phyloP scores from a whole-genome alignment of 768 basidiomycete genomes.

The Suillus brevipes region DNA sequence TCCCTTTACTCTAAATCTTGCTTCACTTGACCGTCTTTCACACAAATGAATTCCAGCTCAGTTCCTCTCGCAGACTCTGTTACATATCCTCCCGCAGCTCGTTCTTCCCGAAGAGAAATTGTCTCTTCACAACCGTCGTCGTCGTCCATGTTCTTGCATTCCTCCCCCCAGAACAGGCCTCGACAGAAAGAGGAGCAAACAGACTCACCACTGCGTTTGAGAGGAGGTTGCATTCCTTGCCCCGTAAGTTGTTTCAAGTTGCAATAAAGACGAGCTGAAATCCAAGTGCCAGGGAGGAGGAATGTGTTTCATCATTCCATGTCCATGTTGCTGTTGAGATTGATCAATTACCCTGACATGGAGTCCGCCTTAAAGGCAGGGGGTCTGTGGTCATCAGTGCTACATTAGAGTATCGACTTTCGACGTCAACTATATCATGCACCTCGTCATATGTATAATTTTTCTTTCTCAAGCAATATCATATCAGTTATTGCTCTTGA shows the following conservation, averaged over 20 bases:
- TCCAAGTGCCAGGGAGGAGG: conserved; percentile 30
- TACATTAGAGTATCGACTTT: not conserved
- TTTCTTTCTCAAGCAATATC: not conserved
- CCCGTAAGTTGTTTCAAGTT: conserved; percentile 21
- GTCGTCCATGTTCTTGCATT: conserved; percentile 15
- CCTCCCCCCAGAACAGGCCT: not conserved
- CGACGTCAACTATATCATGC: too few relatives aligned
- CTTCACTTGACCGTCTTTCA: not conserved
- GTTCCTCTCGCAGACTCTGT: not conserved
- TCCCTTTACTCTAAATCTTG: not conserved
- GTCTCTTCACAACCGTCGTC: conserved; percentile 22
- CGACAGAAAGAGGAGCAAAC: conserved; percentile 1
- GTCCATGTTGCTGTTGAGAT: conserved; percentile 26
- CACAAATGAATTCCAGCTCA: not conserved
- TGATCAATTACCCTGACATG: not conserved
- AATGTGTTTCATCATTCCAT: conserved; percentile 37
- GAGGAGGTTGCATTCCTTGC: conserved; percentile 36
- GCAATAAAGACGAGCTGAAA: not conserved
- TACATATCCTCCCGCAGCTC: conserved; percentile 11
- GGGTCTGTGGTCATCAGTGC: not conserved
- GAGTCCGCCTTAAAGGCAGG: not conserved
- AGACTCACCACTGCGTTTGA: conserved; percentile 20
- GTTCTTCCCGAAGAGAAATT: not conserved
- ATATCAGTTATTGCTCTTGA: not conserved
- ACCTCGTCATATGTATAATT: not conserved